Conservation (phyloP, 2,329 filamentous ascomycete species). For the Fusarium subglutinans region DNA sequence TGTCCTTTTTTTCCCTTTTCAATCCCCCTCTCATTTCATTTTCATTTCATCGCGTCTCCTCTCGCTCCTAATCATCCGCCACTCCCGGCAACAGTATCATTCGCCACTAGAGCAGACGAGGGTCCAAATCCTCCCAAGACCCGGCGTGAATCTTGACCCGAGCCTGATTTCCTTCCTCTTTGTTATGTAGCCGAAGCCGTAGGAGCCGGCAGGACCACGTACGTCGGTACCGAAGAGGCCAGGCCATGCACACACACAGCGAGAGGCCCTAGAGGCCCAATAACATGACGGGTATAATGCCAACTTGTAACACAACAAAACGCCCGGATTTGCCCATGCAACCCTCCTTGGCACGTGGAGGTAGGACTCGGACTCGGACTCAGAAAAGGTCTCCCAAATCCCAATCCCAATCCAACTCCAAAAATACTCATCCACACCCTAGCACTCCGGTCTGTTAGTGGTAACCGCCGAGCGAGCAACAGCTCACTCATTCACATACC, state of each 20-base stretch:
- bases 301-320: slow-evolving; percentile 11
- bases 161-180: slow-evolving; percentile 2
- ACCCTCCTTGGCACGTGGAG: slow-evolving; percentile 21
- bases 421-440: not conserved
- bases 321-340: slow-evolving; percentile 16
- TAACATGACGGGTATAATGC: not conserved
- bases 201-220: slow-evolving; percentile 4
- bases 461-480: slow-evolving; percentile 6
- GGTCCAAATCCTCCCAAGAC: not conserved
- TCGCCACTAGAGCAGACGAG: not conserved
- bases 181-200: not conserved
- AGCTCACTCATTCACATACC: not conserved
- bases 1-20: not conserved
- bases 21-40: not conserved
- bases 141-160: not conserved
- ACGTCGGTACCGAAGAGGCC: not conserved
- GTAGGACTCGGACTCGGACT: slow-evolving; percentile 5
- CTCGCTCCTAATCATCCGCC: not conserved
- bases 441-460: not conserved
- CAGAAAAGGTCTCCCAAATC: not conserved
- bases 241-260: not conserved
- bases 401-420: not conserved
- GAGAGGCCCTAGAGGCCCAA: slow-evolving; percentile 3
- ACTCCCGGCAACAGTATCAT: not conserved
- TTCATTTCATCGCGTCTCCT: not conserved